Base-by-base conservation (phyloP, 805 yeast genomes). In the Yamadazyma akitaensis region DNA sequence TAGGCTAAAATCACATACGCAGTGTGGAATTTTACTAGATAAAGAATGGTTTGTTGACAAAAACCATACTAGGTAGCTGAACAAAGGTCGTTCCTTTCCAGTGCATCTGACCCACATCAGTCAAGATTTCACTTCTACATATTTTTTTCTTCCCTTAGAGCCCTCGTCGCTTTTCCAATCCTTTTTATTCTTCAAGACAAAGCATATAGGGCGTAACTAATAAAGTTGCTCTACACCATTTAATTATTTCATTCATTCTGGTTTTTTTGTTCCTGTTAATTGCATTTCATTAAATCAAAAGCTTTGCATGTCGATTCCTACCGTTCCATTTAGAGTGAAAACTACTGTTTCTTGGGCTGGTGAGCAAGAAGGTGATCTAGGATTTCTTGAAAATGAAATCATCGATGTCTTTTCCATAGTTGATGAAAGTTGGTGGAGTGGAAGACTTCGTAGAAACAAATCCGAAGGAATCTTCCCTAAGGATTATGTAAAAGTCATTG, bases 271-370 rank as follows among this genome's bases (percentile, higher is more conserved):
- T n/a, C 32, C 32, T 7, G 32, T 28, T 28, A 28, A 5, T 28
- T 28, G 32, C 32, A 28, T 28, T 28, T 5, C 24, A 21, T 21
- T 21, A 21, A 21, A 21, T 21, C 24, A 21, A 21, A 21, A 21
- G 24, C 24, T 21, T 41, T 33, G 37, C 42, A 52, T 52, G 56
- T 50, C 56, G 14, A 45, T 57, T 42, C 77, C 77, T 28, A 66
- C 68, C 25, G 70, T 78, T 14, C 95, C 95, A 3, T 88, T 88
- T 64, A 75, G 76, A 59, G 96, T 85, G 28, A 80, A 79, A 59
- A 94, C 99, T 9, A 78, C 79, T 34, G 92, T 87, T 61, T 88
- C 96, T 19, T 91, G 97, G 97, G 84, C 97, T 17, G 98, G 97
- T 13, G 90, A 89, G 58, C 81, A 86, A 57, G 87, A 83, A 46